These are phyloP conservation scores for Coemansia sp. DNA, from an alignment of 192 early-diverging fungal species.

Conservation along the genomic window DNA sequence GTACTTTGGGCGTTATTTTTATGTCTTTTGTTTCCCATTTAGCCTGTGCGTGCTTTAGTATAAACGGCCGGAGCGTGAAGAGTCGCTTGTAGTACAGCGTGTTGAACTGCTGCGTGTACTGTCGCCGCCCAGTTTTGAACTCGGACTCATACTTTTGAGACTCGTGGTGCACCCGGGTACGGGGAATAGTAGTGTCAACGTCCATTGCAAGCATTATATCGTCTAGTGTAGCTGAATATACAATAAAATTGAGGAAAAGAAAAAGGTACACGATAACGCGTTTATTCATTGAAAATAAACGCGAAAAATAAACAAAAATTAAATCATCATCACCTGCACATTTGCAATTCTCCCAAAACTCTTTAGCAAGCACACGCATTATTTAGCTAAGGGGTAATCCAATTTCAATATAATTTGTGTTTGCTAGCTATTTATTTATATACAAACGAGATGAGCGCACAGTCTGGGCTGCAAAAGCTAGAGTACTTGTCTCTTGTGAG, in stretches of 20 bases:
- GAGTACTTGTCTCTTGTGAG: slow-evolving; percentile 87
- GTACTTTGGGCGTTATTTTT: slow-evolving; percentile 62
- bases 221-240: neutral
- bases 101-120: slow-evolving; percentile 83
- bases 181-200: neutral
- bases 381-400: too few relatives aligned
- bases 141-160: slow-evolving; percentile 2
- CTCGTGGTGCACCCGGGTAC: neutral
- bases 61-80: slow-evolving; percentile 59
- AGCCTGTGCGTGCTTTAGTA: slow-evolving; percentile 56
- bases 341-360: neutral
- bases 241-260: neutral
- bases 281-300: neutral
- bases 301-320: neutral
- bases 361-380: too few relatives aligned
- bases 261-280: neutral
- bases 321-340: neutral
- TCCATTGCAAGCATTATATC: slow-evolving; percentile 11
- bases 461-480: slow-evolving; percentile 64
- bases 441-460: slow-evolving; percentile 1
- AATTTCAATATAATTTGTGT: too few relatives aligned
- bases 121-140: slow-evolving; percentile 52
- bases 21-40: slow-evolving; percentile 19
- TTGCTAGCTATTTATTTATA: too few relatives aligned
- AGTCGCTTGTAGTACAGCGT: slow-evolving; percentile 82